Percentiles rank a stretch among this genome's conserved stretches.
Evolutionary conservation across 768 basidiomycete species (phyloP).

Genomic region (Amanita thiersii): DNA sequence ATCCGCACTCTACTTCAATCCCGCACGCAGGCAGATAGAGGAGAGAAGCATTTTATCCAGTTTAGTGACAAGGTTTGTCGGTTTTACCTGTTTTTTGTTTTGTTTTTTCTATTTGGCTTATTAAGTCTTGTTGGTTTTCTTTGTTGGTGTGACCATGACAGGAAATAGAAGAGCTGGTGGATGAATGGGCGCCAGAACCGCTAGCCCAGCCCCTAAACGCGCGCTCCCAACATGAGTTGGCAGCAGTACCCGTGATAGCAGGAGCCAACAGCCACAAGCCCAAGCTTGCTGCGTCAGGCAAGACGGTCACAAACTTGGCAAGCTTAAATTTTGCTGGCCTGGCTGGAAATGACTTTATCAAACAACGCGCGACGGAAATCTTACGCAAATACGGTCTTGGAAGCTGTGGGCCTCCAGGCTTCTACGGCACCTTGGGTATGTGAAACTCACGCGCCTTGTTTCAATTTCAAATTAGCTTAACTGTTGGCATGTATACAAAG

Average conservation of each 20-base stretch:
- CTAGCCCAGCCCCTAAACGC: slow-evolving; percentile 56
- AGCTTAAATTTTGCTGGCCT: slow-evolving; percentile 91
- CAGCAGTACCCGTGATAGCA: slow-evolving; percentile 64
- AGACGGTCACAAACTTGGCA: slow-evolving; percentile 77
- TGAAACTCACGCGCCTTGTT: slow-evolving; percentile 7
- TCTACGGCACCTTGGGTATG: slow-evolving; percentile 93
- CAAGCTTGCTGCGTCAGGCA: slow-evolving; percentile 62
- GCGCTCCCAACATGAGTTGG: slow-evolving; percentile 61
- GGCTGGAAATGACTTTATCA: slow-evolving; percentile 81
- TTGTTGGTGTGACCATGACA: slow-evolving; percentile 20
- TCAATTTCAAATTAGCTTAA: slow-evolving; percentile 2
- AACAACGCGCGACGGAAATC: slow-evolving; percentile 76
- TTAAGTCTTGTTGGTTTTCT: not conserved
- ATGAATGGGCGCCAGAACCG: slow-evolving; percentile 90
- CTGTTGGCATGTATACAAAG: slow-evolving; percentile 28
- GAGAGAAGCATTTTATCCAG: slow-evolving; percentile 83
- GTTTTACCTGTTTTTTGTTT: not conserved
- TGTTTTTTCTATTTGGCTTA: not conserved
- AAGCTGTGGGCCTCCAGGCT: slow-evolving; percentile 92
- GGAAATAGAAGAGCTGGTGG: slow-evolving; percentile 96
- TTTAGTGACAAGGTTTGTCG: slow-evolving; percentile 79
- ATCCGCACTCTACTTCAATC: slow-evolving; percentile 87
- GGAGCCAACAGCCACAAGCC: slow-evolving; percentile 83
- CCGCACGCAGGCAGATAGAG: slow-evolving; percentile 78
- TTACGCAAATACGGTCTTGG: slow-evolving; percentile 88